Conservation (phyloP, 1,139 yeast species). For the Sugiyamaella neomexicana region DNA sequence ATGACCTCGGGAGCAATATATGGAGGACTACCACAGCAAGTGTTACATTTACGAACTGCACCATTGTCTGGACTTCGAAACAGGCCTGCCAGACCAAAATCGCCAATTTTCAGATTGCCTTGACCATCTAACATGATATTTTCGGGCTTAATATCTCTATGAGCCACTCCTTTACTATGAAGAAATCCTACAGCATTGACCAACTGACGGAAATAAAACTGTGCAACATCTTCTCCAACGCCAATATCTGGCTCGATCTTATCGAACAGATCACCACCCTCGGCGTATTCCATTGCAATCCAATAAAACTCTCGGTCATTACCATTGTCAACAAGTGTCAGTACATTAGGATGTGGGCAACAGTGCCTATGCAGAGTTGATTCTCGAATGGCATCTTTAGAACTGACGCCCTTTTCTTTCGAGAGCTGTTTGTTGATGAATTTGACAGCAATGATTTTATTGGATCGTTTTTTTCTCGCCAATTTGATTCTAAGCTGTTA, state of each 20-base stretch:
- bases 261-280: constrained; percentile 71
- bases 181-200: constrained; percentile 52
- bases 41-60: constrained; percentile 64
- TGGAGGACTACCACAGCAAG: constrained; percentile 90
- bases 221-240: constrained; percentile 63
- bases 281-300: constrained; percentile 65
- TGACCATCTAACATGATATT: constrained; percentile 72
- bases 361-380: constrained; percentile 56
- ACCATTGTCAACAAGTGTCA: constrained; percentile 53
- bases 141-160: constrained; percentile 83
- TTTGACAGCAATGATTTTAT: constrained; percentile 54
- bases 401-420: constrained; percentile 46
- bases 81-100: constrained; percentile 83
- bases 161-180: constrained; percentile 65
- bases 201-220: constrained; percentile 63
- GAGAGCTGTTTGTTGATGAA: constrained; percentile 54
- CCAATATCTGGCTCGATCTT: constrained; percentile 75
- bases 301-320: constrained; percentile 55
- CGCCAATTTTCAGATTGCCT: constrained; percentile 70
- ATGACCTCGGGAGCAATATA: constrained; percentile 96
- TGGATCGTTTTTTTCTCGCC: constrained; percentile 33
- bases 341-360: constrained; percentile 57
- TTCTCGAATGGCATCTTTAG: constrained; percentile 53
- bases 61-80: constrained; percentile 90
- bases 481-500: constrained; percentile 14